These are phyloP conservation scores for Tricholoma flavovirens DNA, from an alignment of 768 basidiomycete genomes.

Conservation along the genomic window DNA sequence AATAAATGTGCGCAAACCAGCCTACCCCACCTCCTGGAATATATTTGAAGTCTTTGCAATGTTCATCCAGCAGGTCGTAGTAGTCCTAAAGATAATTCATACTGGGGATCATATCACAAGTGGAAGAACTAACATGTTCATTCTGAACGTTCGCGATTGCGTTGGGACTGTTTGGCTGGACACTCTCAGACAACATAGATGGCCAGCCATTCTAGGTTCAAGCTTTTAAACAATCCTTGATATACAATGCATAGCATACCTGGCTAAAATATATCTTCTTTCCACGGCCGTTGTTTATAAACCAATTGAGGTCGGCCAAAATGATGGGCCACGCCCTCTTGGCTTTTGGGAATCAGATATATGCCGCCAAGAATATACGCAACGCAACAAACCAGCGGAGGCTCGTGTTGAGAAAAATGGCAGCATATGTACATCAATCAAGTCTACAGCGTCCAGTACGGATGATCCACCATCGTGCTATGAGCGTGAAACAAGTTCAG, in stretches of 20 bases:
- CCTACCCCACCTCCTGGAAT: slow-evolving; percentile 60
- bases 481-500: slow-evolving; percentile 4
- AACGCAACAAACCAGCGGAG: slow-evolving; percentile 40
- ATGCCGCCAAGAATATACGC: not conserved
- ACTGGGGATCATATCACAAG: not conserved
- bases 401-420: slow-evolving; percentile 60
- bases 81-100: slow-evolving; percentile 42
- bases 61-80: slow-evolving; percentile 54
- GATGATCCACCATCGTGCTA: slow-evolving; percentile 46
- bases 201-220: slow-evolving; percentile 69
- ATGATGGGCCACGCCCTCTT: slow-evolving; percentile 61
- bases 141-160: slow-evolving; percentile 60
- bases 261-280: slow-evolving; percentile 77
- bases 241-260: slow-evolving; percentile 28
- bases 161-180: slow-evolving; percentile 57
- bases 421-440: slow-evolving; percentile 64
- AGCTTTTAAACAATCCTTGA: not conserved
- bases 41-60: slow-evolving; percentile 58
- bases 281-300: slow-evolving; percentile 52
- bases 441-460: slow-evolving; percentile 55
- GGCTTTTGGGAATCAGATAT: slow-evolving; percentile 26
- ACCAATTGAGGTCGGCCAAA: slow-evolving; percentile 56
- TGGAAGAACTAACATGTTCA: slow-evolving; percentile 42
- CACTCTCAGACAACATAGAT: slow-evolving; percentile 51
- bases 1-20: slow-evolving; percentile 82